phyloP scores from a whole-genome alignment of 2,329 filamentous ascomycete species.

The Helicocarpus griseus region DNA sequence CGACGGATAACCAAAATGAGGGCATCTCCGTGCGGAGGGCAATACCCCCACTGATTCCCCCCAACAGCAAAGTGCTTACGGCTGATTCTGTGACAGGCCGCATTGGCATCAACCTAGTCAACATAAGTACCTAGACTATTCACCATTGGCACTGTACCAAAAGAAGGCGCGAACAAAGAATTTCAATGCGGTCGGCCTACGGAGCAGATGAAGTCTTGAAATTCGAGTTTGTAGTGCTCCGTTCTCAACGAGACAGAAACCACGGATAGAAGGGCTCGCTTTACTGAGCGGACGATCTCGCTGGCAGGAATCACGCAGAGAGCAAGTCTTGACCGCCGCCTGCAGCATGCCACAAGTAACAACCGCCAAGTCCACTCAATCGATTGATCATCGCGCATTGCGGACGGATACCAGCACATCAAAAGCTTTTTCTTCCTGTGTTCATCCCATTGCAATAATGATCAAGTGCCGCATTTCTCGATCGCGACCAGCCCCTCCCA shows the following conservation, averaged over 20 bases:
- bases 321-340: slow-evolving; percentile 1
- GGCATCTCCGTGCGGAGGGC: too few relatives aligned
- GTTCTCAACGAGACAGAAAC: background rate
- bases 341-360: background rate
- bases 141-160: background rate
- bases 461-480: background rate
- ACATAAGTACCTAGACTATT: background rate
- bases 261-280: background rate
- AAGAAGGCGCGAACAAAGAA: background rate
- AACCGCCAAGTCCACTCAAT: background rate
- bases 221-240: background rate
- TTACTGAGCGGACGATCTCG: background rate
- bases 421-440: background rate
- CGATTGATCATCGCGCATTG: background rate
- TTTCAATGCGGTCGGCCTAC: background rate
- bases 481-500: background rate
- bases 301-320: background rate
- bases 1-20: too few relatives aligned
- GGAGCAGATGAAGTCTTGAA: background rate
- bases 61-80: background rate
- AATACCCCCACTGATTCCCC: background rate
- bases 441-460: background rate
- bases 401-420: background rate
- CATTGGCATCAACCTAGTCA: background rate
- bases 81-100: slow-evolving; percentile 1